phyloP scores from a whole-genome alignment of 805 yeast species.

The Myxozyma geophila region DNA sequence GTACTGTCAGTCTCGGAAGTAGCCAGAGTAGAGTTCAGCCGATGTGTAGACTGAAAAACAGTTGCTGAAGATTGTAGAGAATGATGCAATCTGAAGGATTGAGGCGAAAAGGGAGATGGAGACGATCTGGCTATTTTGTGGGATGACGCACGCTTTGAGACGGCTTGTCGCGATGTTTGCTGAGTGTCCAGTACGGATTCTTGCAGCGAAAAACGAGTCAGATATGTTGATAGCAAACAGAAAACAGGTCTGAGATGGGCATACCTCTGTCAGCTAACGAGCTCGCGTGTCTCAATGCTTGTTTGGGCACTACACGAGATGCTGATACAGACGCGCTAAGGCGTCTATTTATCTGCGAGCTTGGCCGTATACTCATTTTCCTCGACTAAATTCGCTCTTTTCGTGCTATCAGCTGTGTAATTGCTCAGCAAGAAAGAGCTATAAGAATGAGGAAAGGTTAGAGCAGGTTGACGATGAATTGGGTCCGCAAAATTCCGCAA shows the following conservation, averaged over 20 bases:
- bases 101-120: not conserved
- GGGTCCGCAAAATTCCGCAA: too few relatives aligned
- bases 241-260: not conserved
- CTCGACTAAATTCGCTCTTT: not conserved
- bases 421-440: too few relatives aligned
- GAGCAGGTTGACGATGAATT: too few relatives aligned
- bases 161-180: too few relatives aligned
- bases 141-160: too few relatives aligned
- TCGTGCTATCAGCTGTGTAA: too few relatives aligned
- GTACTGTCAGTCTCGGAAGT: not conserved
- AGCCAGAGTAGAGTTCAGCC: conserved; percentile 4
- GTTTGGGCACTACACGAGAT: not conserved
- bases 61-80: not conserved
- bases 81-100: not conserved
- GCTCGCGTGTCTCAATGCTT: conserved; percentile 6
- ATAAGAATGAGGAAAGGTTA: too few relatives aligned
- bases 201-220: too few relatives aligned
- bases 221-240: too few relatives aligned
- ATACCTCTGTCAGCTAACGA: conserved; percentile 3
- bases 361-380: conserved; percentile 9
- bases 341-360: not conserved
- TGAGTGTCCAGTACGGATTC: too few relatives aligned
- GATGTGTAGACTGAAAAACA: not conserved
- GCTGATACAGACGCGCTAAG: conserved; percentile 7
- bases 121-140: not conserved